A percentile compares a stretch with the other conserved stretches of the same genome.
These are phyloP conservation scores for Camellia oleifera DNA, from an alignment of 179 eudicot genomes.

Conservation along the genomic window DNA sequence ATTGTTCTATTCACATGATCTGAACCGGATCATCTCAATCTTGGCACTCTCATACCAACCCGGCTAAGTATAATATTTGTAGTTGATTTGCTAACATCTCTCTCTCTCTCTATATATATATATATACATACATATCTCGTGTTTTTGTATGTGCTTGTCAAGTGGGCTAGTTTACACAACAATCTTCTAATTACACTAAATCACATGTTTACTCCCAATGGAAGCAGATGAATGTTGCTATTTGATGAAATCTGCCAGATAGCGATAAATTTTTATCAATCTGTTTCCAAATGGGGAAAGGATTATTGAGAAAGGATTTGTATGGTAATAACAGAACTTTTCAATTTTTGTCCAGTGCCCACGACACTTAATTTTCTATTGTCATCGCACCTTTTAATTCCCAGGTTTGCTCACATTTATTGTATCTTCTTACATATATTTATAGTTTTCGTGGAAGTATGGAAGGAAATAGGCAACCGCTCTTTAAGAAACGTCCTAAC, in stretches of 20 bases:
- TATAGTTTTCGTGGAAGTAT: slow-evolving; percentile 22
- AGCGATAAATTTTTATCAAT: too few relatives aligned
- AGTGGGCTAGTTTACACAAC: neutral
- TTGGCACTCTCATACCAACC: neutral
- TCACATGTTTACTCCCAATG: too few relatives aligned
- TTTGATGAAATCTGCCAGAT: too few relatives aligned
- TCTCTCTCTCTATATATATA: neutral
- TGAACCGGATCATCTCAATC: neutral
- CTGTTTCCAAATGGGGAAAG: neutral
- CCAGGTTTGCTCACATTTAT: neutral
- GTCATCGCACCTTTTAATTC: neutral
- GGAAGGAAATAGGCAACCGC: slow-evolving; percentile 51
- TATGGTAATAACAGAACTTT: neutral
- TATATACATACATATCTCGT: neutral
- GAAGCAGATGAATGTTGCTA: too few relatives aligned
- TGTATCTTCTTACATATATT: neutral
- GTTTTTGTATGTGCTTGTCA: neutral
- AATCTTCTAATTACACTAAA: too few relatives aligned
- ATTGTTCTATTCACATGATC: neutral
- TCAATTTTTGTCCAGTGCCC: neutral
- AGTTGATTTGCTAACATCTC: neutral
- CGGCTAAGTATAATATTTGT: neutral
- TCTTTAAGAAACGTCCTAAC: slow-evolving; percentile 42
- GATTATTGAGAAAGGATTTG: slow-evolving; percentile 4
- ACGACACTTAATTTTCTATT: neutral